Conservation (phyloP, 164 flowering plant species). For the Vitis riparia region DNA sequence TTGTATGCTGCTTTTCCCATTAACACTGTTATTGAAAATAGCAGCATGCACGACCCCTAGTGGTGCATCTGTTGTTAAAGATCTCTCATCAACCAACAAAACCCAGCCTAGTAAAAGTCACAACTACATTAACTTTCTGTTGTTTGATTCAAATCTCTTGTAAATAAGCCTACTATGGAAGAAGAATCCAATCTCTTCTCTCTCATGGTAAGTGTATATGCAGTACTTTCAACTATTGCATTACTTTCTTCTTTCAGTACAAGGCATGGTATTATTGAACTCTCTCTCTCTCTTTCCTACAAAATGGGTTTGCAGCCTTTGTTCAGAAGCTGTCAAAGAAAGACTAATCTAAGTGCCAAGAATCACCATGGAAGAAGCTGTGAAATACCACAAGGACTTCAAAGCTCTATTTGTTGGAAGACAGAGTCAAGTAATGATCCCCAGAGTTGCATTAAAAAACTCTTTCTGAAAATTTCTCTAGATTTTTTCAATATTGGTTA, state of each 20-base stretch:
- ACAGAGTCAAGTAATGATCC: no score
- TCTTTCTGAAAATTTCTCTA: no score
- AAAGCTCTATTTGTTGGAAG: no score
- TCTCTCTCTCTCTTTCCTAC: no score
- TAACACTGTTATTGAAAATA: not conserved
- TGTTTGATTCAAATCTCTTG: not conserved
- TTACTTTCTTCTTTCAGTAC: not conserved
- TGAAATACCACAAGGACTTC: constrained; percentile 41
- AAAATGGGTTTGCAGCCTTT: constrained; percentile 63
- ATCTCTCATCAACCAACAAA: not conserved
- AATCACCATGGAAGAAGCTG: constrained; percentile 35
- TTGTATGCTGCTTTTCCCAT: not conserved
- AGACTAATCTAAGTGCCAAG: constrained; percentile 6
- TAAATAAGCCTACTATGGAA: not conserved
- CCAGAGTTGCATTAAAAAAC: no score
- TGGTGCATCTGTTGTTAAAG: constrained; percentile 4
- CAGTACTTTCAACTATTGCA: not conserved
- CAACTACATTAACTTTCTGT: no score
- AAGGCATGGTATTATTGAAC: no score
- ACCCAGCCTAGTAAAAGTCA: no score
- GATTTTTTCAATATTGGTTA: no score
- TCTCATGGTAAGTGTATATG: not conserved
- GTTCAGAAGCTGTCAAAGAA: constrained; percentile 66
- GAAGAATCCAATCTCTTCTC: not conserved
- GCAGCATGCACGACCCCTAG: not conserved